phyloP scores from a whole-genome alignment of 225 moss, liverwort and hornwort species.

The Physcomitrellopsis africana region DNA sequence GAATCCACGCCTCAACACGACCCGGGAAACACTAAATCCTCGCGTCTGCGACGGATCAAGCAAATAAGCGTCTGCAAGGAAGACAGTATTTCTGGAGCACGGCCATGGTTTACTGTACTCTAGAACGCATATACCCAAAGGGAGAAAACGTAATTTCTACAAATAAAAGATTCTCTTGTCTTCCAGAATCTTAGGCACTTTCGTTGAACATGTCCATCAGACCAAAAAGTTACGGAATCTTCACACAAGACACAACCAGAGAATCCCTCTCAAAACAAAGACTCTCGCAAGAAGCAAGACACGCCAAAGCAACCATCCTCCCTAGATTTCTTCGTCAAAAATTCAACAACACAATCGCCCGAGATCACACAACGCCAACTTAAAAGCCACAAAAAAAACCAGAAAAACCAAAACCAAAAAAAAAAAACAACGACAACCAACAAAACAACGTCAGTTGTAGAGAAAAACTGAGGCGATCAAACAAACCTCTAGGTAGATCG shows the following conservation, averaged over 20 bases:
- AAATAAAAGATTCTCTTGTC: background rate
- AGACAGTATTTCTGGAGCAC: background rate
- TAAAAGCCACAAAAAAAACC: too few relatives aligned
- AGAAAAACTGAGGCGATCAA: too few relatives aligned
- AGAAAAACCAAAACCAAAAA: background rate
- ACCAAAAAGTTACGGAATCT: background rate
- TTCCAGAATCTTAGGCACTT: background rate
- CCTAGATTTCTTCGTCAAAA: background rate
- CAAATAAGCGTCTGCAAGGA: background rate
- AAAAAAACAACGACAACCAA: too few relatives aligned
- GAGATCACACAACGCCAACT: background rate
- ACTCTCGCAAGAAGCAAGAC: background rate
- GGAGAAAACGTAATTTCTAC: background rate
- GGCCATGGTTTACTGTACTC: background rate
- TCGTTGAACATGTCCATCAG: background rate
- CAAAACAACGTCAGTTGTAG: too few relatives aligned
- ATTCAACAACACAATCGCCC: background rate
- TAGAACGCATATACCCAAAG: background rate
- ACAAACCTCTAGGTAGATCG: too few relatives aligned
- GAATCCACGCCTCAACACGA: conserved; percentile 4
- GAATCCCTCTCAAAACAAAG: background rate
- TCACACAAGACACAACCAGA: background rate
- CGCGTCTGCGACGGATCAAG: background rate
- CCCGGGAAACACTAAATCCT: too few relatives aligned
- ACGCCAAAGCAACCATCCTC: background rate